Evolutionary conservation across 2,329 filamentous ascomycete genomes (phyloP), one percentile per base, ranked within the genome.

Genomic region (Colletotrichum abscissum): DNA sequence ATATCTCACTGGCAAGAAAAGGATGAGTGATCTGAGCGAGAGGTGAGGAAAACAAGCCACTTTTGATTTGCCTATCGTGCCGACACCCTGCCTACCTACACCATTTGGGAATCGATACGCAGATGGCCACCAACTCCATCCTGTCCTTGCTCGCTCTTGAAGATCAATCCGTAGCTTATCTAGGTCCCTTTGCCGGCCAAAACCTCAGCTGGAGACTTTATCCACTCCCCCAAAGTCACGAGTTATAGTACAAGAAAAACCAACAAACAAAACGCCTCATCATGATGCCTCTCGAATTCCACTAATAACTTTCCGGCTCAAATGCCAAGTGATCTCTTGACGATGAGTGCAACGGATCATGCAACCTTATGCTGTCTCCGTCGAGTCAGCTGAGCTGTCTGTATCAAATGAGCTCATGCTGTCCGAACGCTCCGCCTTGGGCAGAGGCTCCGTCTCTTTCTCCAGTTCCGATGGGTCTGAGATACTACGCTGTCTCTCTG

Each of bases 401-500:
- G 71, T 62, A 7, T 70, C 60, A 38, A 24, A 54, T n/a, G 72
- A 72, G 54, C 63, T 67, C n/a, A 55, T 42, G 59, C 58, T 74
- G 55, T 72, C 56, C 33, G 69, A 55, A 28, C 73, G 59, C 33
- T 67, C 64, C 14, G 35, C 38, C 46, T 59, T 65, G 46, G 55
- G 52, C 16, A 42, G 52, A 11, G 49, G 62, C 30, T 49, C 19
- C 0, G 49, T 65, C 30, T 75, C 59, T 59, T 35, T 69, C 35
- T 66, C 55, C 22, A 73, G 42, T 26, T 69, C 74, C 12, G 74
- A 66, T 49, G 73, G 63, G 77, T 85, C 85, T 58, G 84, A 86
- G 56, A 88, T 82, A 76, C 87, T 92, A 72, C 90, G 83, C 78
- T 91, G 90, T 73, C 89, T 84, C 79, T 90, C 90, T 4, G 89